Base-by-base conservation (phyloP, 2,329 filamentous ascomycete species). In the Diplocarpon rosae region DNA sequence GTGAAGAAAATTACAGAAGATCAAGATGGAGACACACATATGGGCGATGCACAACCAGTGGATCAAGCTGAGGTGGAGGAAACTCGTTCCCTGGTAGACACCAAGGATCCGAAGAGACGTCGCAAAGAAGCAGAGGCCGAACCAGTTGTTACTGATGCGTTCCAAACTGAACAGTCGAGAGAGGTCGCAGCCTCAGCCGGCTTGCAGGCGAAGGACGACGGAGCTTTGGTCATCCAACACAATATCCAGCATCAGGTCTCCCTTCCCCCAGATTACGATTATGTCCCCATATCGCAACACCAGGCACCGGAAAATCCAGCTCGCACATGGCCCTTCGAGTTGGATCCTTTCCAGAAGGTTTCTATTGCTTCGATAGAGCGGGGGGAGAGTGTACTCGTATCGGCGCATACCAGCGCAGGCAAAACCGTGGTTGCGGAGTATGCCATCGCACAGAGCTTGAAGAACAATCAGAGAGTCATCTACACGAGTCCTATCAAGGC, bases 401-500 rank as follows among this genome's bases (percentile, higher is more conserved):
- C 93, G 13, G 92, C 92, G 42, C 92, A 98, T 66, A 98, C 92
- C 7, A 92, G 85, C 72, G 92, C 92, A 31, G 92, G 92, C 66
- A 98, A 98, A 68, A 98, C 92, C 0, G 93, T 98, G 7, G 89
- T 96, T 36, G 92, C 92, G 51, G 92, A 98, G 65, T 98, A 98
- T 62, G 93, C 92, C 15, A 93, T 98, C 62, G 92, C 93, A 13
- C 92, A 98, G 60, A 94, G 92, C 64, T 72, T 98, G 63, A 93
- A 92, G 72, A 85, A 88, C 63, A 96, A 96, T 66, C 92, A 98
- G 69, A 78, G 92, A 62, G 90, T 98, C 58, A 98, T 98, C 64
- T 98, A 98, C 68, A 98, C 92, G 8, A 95, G 89, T 73, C 92
- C 92, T 1, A 98, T 98, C 72, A 98, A 98, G 68, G 92, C 92